A percentile compares a stretch with the other conserved stretches of the same genome.
Conservation (phyloP, 371 early-diverging fungal genomes). For the Coemansia sp. region DNA sequence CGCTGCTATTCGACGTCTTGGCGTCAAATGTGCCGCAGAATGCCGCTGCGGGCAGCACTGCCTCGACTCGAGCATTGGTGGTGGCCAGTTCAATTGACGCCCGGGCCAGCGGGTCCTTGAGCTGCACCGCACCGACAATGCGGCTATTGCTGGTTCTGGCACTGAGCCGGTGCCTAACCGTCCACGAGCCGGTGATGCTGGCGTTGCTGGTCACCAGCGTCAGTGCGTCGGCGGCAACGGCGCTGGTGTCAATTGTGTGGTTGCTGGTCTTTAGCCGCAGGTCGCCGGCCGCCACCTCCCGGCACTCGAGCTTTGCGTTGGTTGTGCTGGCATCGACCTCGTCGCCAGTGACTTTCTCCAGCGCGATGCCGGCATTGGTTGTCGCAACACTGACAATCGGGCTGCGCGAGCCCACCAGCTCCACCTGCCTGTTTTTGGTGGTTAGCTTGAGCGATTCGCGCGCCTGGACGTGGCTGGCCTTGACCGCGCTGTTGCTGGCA, state of each 20-base stretch:
- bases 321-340: constrained; percentile 4
- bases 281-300: constrained; percentile 9
- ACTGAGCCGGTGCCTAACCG: constrained; percentile 14
- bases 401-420: neutral
- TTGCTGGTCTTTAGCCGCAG: constrained; percentile 30
- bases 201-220: constrained; percentile 24
- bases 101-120: constrained; percentile 5
- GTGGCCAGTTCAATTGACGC: constrained; percentile 22
- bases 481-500: neutral
- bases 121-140: constrained; percentile 19
- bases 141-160: constrained; percentile 26
- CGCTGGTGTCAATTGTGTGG: constrained; percentile 8
- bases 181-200: constrained; percentile 34
- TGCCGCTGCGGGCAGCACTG: constrained; percentile 15
- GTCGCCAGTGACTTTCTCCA: constrained; percentile 9
- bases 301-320: constrained; percentile 17
- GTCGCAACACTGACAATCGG: constrained; percentile 7
- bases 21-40: constrained; percentile 36
- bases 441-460: neutral
- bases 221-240: constrained; percentile 14
- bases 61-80: constrained; percentile 18
- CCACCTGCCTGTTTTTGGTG: constrained; percentile 18
- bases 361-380: constrained; percentile 9
- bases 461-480: constrained; percentile 1
- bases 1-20: constrained; percentile 18